phyloP scores from a whole-genome alignment of 2,329 filamentous ascomycete species.

The Trichoderma citrinoviride region DNA sequence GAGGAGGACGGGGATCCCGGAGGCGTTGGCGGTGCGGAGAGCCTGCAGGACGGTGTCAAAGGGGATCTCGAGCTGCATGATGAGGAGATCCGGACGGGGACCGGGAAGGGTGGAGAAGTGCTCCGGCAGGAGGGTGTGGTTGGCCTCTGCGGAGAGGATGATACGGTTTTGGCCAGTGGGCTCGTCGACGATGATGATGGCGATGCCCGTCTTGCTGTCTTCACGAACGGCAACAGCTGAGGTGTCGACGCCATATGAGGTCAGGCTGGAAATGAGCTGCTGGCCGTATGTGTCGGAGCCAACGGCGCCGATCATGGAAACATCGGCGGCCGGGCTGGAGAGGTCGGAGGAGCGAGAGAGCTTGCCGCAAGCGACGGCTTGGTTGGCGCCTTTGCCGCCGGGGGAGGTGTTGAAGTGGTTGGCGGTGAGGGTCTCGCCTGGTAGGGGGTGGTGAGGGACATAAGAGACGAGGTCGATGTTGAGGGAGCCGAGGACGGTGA shows the following conservation, averaged over 20 bases:
- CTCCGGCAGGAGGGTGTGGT: conserved; percentile 47
- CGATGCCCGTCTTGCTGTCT: conserved; percentile 62
- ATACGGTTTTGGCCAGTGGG: conserved; percentile 74
- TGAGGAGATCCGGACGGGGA: conserved; percentile 58
- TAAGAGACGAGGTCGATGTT: conserved; percentile 92
- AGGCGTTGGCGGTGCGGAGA: conserved; percentile 48
- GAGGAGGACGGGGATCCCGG: conserved; percentile 64
- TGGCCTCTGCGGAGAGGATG: conserved; percentile 69
- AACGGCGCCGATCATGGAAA: conserved; percentile 73
- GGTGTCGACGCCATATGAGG: conserved; percentile 61
- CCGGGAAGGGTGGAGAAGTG: conserved; percentile 37
- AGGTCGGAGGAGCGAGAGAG: conserved; percentile 58
- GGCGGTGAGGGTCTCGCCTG: conserved; percentile 84
- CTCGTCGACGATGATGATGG: conserved; percentile 73
- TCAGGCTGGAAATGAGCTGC: conserved; percentile 57
- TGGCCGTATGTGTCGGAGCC: conserved; percentile 66
- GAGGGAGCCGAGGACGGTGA: conserved; percentile 86
- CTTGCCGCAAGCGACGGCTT: conserved; percentile 84
- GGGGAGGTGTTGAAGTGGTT: conserved; percentile 74
- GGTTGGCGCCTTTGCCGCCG: conserved; percentile 94
- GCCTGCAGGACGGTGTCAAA: conserved; percentile 62
- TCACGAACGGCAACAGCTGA: conserved; percentile 46
- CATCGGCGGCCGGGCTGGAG: conserved; percentile 39
- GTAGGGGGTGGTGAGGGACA: conserved; percentile 75
- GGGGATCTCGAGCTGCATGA: conserved; percentile 79